Conservation (phyloP, 1,284 basidiomycete genomes). For the Apiotrichum sp. region DNA sequence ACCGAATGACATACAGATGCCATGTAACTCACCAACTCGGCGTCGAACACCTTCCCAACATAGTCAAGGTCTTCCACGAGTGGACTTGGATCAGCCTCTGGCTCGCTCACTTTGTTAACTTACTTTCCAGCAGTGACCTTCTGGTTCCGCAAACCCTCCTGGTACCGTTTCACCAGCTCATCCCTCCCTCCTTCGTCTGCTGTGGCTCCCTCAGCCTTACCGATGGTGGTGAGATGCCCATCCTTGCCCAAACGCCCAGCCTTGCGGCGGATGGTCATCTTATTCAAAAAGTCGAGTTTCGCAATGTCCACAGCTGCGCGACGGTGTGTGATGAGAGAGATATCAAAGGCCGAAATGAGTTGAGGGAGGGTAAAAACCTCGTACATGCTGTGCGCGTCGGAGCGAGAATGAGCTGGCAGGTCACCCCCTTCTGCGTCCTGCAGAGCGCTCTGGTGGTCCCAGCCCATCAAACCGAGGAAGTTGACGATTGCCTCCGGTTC, state of each 20-base stretch:
- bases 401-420: constrained; percentile 37
- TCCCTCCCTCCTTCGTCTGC: constrained; percentile 13
- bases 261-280: constrained; percentile 41
- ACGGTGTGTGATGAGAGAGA: constrained; percentile 34
- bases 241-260: constrained; percentile 33
- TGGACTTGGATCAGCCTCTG: constrained; percentile 18
- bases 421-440: constrained; percentile 6
- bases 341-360: constrained; percentile 36
- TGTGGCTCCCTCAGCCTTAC: constrained; percentile 10
- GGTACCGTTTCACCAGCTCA: constrained; percentile 30
- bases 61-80: constrained; percentile 32
- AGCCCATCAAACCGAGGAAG: constrained; percentile 88
- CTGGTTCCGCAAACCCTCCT: constrained; percentile 30
- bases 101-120: constrained; percentile 2
- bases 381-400: constrained; percentile 32
- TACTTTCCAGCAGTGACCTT: constrained; percentile 30
- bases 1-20: not conserved
- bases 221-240: constrained; percentile 38
- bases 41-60: constrained; percentile 41
- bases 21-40: constrained; percentile 36
- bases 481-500: constrained; percentile 86
- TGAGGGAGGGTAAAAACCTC: constrained; percentile 41
- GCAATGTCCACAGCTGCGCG: constrained; percentile 38
- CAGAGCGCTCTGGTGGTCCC: constrained; percentile 57
- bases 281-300: constrained; percentile 46